Conservation (phyloP, 768 basidiomycete genomes). For the Podaxis mareebaensis region DNA sequence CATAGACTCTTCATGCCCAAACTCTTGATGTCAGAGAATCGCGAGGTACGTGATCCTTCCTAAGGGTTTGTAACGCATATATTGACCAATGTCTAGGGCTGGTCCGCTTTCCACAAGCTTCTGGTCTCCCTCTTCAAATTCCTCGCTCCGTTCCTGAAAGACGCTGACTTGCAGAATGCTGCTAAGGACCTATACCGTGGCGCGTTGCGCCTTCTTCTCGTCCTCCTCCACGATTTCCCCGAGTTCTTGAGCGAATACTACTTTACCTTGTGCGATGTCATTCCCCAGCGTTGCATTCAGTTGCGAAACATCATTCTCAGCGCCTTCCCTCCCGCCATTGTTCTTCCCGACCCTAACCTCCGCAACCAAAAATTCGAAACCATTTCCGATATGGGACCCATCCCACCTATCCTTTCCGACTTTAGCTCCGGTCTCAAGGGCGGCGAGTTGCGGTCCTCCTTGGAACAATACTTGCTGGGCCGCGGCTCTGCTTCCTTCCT, state of each 20-base stretch:
- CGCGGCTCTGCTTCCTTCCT: slow-evolving; percentile 73
- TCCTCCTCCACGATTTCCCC: slow-evolving; percentile 97
- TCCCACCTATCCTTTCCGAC: slow-evolving; percentile 90
- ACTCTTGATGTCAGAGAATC: slow-evolving; percentile 80
- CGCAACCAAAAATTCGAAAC: slow-evolving; percentile 72
- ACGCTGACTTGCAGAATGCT: slow-evolving; percentile 75
- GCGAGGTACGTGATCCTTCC: slow-evolving; percentile 57
- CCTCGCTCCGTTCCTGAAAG: slow-evolving; percentile 85
- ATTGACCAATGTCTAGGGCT: slow-evolving; percentile 54
- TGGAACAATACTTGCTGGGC: slow-evolving; percentile 86
- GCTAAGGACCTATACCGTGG: slow-evolving; percentile 90
- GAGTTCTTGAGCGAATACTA: slow-evolving; percentile 98
- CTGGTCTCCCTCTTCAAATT: slow-evolving; percentile 95
- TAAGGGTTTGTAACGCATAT: neutral
- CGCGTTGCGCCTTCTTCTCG: slow-evolving; percentile 84
- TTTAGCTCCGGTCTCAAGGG: slow-evolving; percentile 81
- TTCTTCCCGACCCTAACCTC: slow-evolving; percentile 86
- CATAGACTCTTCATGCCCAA: slow-evolving; percentile 98
- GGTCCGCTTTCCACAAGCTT: slow-evolving; percentile 95
- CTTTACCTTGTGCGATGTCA: slow-evolving; percentile 91
- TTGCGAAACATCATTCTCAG: slow-evolving; percentile 95
- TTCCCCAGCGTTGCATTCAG: slow-evolving; percentile 92
- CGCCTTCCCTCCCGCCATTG: slow-evolving; percentile 83
- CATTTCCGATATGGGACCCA: slow-evolving; percentile 87
- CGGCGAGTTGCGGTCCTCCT: slow-evolving; percentile 72